Base-by-base conservation (phyloP, 176 grass and related monocot species). In the Hyparrhenia diplandra region DNA sequence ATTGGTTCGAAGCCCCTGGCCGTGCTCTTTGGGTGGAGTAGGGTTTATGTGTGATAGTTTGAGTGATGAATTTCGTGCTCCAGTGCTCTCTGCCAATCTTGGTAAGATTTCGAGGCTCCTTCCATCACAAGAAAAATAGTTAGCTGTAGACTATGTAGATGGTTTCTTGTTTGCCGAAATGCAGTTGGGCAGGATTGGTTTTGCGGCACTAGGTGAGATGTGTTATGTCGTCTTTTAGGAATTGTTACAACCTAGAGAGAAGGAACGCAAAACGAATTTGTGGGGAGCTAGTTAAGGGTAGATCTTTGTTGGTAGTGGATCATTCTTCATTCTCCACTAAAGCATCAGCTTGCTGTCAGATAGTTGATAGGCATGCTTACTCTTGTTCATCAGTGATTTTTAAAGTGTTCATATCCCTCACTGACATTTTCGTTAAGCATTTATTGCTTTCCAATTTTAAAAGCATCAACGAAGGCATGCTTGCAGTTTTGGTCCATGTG, bases 1-100 rank as follows among this genome's bases (percentile, higher is more conserved):
- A 69, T 47, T 16, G 40, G 13, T 54, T 64, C 35, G 34, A 28
- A 24, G 54, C 54, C 54, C 52, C 54, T 39, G n/a, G 24, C 32
- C 77, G 46, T 76, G 42, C 41, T 9, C 62, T 13, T n/a, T 64
- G 17, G 12, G 18, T 55, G 65, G 55, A 79, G 73, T 64, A 61
- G 64, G 78, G 69, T 82, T 82, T 78, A 13, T 37, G 36, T n/a
- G n/a, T 13, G 61, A 20, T 84, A 10, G 4, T 65, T 76, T 86
- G 49, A 9, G 60, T 45, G 20, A 43, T 34, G 54, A 54, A 24
- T 30, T 29, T 18, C 21, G 23, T 37, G 70, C 23, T 67, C 59
- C 1, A 21, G 28, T 25, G 75, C 39, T 67, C 66, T 6, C 28
- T 62, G 8, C 28, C 12, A 60, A 32, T 11, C 5, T 76, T 1